Evolutionary conservation across 495 filamentous ascomycete genomes (phyloP), one percentile per base, ranked within the genome.

Genomic region (Copromyces sp.): DNA sequence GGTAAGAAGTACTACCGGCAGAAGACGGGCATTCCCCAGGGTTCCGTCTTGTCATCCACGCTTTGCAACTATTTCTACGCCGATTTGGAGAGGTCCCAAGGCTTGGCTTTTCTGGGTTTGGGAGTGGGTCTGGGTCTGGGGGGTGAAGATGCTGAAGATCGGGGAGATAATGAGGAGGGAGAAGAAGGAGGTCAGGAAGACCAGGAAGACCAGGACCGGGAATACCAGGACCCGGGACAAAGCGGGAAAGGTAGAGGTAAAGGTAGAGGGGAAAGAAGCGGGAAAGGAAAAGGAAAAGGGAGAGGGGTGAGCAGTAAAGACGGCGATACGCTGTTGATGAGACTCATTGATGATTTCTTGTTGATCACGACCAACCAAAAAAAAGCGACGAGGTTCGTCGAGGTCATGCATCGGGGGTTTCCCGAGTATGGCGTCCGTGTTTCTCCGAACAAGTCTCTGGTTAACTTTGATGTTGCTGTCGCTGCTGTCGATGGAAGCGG

Each of bases 1-100:
- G 94, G 93, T 35, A 94, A 95, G 83, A 92, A 91, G 70, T 95
- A 90, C 81, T 98, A 93, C 77, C 88, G 93, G 14, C 95, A 98
- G 76, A 94, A 90, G 76, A 84, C 87, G 40, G 95, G 95, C 16
- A 97, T 99, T 32, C 94, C 95, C 0, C 95, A 99, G 80, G 95
- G 95, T 42, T 97, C 94, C 0, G 86, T 97, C 0, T 77, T 99
- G 35, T 97, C 94, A 11, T 91, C 88, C 68, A 83, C 93, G 39
- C 85, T 99, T 0, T 98, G 96, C 85, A 98, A 94, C 79, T 93
- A 95, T 78, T 97, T 98, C 78, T 98, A 98, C 77, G 95, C 91
- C 4, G 88, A 94, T 73, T 85, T 99, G 3, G 96, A 99, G 80
- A 75, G 83, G 4, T 61, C 53, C 0, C 81, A 89, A 32, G 81